phyloP scores from a whole-genome alignment of 2,329 filamentous ascomycete genomes.

The Arachnomyces sp. region DNA sequence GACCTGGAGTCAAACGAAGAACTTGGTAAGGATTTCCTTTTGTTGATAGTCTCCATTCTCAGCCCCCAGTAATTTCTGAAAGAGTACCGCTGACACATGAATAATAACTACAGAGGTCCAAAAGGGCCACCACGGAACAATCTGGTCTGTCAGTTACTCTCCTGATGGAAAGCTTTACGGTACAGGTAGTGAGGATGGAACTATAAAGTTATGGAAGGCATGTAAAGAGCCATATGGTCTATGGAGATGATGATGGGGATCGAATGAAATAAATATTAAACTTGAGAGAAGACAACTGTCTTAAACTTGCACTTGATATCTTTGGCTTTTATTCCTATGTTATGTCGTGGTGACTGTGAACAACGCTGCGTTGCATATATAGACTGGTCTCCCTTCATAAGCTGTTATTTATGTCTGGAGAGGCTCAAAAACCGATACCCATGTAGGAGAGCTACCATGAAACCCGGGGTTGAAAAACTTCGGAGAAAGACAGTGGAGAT shows the following conservation, averaged over 20 bases:
- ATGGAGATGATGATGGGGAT: slow-evolving; percentile 44
- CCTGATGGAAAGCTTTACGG: slow-evolving; percentile 95
- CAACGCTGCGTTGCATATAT: too few relatives aligned
- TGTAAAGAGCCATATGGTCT: slow-evolving; percentile 58
- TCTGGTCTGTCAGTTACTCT: slow-evolving; percentile 92
- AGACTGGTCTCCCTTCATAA: too few relatives aligned
- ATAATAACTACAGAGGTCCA: slow-evolving; percentile 59
- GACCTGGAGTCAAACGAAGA: slow-evolving; percentile 77
- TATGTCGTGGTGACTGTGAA: too few relatives aligned
- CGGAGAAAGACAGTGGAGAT: too few relatives aligned
- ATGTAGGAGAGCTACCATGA: too few relatives aligned
- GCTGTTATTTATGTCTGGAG: too few relatives aligned
- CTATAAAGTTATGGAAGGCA: slow-evolving; percentile 83
- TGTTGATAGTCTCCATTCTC: too few relatives aligned
- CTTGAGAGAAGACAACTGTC: slow-evolving; percentile 1
- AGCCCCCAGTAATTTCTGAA: too few relatives aligned
- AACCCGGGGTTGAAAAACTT: too few relatives aligned
- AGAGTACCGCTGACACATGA: slow-evolving; percentile 8
- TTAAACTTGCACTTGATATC: slow-evolving; percentile 14
- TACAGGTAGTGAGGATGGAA: slow-evolving; percentile 93
- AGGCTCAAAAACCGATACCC: too few relatives aligned
- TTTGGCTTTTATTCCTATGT: slow-evolving; percentile 10
- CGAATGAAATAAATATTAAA: not conserved
- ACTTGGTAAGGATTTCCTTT: slow-evolving; percentile 54
- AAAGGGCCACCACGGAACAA: slow-evolving; percentile 94